These are phyloP conservation scores for Barnettozyma sucrosica DNA, from an alignment of 805 yeast species.

Conservation along the genomic window DNA sequence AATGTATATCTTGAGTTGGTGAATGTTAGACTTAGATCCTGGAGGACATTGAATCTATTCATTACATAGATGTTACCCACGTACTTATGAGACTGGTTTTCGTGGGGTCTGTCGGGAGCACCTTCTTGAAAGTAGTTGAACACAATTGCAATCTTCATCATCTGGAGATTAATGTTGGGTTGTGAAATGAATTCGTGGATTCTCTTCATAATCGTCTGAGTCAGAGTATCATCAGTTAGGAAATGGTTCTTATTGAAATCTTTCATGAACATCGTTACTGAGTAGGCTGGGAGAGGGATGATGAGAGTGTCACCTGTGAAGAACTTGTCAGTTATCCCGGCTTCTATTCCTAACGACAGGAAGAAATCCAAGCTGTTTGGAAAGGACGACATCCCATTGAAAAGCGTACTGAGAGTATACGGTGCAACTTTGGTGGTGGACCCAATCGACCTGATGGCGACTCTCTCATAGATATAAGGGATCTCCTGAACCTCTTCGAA, in stretches of 20 bases:
- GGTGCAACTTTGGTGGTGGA: conserved; percentile 14
- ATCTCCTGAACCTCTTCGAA: conserved; percentile 19
- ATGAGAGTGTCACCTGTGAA: conserved; percentile 19
- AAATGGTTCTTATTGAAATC: conserved; percentile 20
- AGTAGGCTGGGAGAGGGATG: conserved; percentile 20
- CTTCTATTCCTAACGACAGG: conserved; percentile 17
- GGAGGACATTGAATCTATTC: conserved; percentile 15
- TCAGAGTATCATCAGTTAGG: conserved; percentile 15
- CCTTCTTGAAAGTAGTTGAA: conserved; percentile 23
- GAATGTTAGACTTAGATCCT: conserved; percentile 19
- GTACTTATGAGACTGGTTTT: conserved; percentile 21
- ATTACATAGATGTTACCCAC: conserved; percentile 24
- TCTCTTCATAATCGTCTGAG: conserved; percentile 14
- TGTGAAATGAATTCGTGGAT: conserved; percentile 18
- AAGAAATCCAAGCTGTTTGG: conserved; percentile 21
- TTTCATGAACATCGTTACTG: conserved; percentile 20
- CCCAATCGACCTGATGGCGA: conserved; percentile 17
- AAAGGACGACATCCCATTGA: conserved; percentile 16
- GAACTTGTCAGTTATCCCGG: conserved; percentile 12
- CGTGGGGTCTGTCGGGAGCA: conserved; percentile 21
- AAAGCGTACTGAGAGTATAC: conserved; percentile 15
- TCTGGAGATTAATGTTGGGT: conserved; percentile 12
- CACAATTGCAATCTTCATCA: conserved; percentile 17
- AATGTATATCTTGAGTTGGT: conserved; percentile 18
- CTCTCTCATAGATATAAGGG: conserved; percentile 12